Conservation (phyloP, 2,329 filamentous ascomycete genomes). For the Sphaerostilbella broomeana region DNA sequence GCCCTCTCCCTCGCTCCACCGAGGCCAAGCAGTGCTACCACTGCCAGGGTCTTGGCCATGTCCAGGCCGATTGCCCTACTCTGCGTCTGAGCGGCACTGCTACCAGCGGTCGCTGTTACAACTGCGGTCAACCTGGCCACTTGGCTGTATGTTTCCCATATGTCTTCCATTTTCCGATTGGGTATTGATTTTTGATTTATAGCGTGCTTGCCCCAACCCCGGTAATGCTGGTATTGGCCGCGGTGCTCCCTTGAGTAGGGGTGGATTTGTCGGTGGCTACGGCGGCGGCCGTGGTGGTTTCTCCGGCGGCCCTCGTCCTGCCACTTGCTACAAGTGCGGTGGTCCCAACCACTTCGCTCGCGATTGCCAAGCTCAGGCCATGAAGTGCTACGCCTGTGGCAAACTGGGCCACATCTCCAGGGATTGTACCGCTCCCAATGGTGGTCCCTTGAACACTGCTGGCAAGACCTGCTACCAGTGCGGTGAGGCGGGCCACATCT, state of each 20-base stretch:
- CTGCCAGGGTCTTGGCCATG: conserved; percentile 96
- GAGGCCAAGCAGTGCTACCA: conserved; percentile 99
- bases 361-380: conserved; percentile 95
- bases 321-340: conserved; percentile 69
- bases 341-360: conserved; percentile 97
- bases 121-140: conserved; percentile 88
- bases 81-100: conserved; percentile 80
- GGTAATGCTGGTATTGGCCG: conserved; percentile 54
- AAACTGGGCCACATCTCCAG: conserved; percentile 89
- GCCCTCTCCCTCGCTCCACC: conserved; percentile 91
- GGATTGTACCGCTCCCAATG: conserved; percentile 95
- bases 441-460: conserved; percentile 87
- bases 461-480: conserved; percentile 99
- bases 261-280: conserved; percentile 56
- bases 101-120: conserved; percentile 87
- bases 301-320: conserved; percentile 59
- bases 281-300: conserved; percentile 71
- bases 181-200: conserved; percentile 1
- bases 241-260: conserved; percentile 63
- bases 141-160: conserved; percentile 60
- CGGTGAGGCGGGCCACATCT: conserved; percentile 92
- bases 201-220: conserved; percentile 80
- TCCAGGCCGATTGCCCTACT: conserved; percentile 97
- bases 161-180: not conserved
- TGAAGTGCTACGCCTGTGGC: conserved; percentile 97